phyloP scores from a whole-genome alignment of 2,329 filamentous ascomycete genomes.

The Colletotrichum sp. region DNA sequence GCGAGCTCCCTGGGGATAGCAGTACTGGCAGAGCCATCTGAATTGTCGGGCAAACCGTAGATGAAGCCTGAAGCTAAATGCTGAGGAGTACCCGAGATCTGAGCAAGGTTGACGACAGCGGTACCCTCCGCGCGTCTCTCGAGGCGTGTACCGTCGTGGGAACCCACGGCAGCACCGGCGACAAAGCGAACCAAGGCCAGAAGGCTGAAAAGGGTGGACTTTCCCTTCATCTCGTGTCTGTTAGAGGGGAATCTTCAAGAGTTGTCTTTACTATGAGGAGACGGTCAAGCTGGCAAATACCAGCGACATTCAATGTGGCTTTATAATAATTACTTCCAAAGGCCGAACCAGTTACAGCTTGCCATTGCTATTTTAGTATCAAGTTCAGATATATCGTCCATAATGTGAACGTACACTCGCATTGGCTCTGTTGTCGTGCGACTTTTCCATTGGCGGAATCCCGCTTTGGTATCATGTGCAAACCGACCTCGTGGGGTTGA shows the following conservation, averaged over 20 bases:
- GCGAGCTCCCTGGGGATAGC: neutral
- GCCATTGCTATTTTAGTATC: rapidly evolving
- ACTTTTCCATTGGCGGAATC: neutral
- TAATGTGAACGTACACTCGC: neutral
- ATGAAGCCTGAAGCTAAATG: neutral
- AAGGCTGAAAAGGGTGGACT: neutral
- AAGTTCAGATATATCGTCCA: neutral
- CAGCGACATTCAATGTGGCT: neutral
- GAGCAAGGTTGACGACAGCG: neutral
- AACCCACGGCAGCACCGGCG: neutral
- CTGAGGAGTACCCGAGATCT: neutral
- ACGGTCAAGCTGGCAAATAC: neutral
- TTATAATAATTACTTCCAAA: neutral
- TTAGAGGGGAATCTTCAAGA: neutral
- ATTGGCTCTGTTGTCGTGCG: neutral
- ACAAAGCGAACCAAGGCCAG: neutral
- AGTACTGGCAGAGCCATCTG: neutral
- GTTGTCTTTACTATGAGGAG: neutral
- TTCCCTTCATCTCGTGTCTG: neutral
- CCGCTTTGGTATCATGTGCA: neutral
- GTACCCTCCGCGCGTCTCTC: neutral
- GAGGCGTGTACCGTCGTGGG: neutral
- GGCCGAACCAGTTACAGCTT: neutral
- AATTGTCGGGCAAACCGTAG: neutral
- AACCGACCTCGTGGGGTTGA: neutral